Base-by-base conservation (phyloP, 345 rosid species). In the Lagerstroemia speciosa region DNA sequence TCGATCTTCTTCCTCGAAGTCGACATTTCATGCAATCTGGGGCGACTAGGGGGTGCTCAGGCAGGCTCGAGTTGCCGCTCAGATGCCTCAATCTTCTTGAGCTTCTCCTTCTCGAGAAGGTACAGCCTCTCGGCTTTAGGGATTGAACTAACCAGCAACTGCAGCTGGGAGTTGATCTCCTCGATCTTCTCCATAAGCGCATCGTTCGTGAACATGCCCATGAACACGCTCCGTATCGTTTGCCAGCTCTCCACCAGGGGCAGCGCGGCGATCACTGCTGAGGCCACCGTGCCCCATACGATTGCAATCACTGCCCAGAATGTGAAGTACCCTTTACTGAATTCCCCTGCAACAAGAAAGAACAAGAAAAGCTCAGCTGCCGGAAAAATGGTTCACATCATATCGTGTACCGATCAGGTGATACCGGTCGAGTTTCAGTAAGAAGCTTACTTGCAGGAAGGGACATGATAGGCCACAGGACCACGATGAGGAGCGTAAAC, bases 231-330 rank as follows among this genome's bases (percentile, higher is more conserved):
- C 69, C 55, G 75, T 72, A 90, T 86, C 16, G 92, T 86, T 50
- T 79, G 82, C 98, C 97, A 87, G 69, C 97, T 93, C 73, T 93
- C 98, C 8, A 81, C 22, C 71, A 87, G 43, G 3, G 97, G 97
- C 58, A 93, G 67, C 3, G 82, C 89, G 26, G 90, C 81, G 1
- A 93, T 89, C 43, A 85, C 85, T 0, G 68, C 70, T 0, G 97
- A 93, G 68, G 96, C 96, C 34, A 90, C 53, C 22, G 93, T 87
- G 31, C 97, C 98, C 98, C 98, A 93, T 3, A 87, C 93, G 46
- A 93, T 76, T 1, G 96, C 86, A 55, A 93, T 80, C 6, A 85
- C 85, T 2, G 93, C 89, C 98, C 98, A 93, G 69, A 93, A 93
- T 71, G 90, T 82, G 78, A 90, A 93, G 68, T 93, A 93, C 36